These are phyloP conservation scores for Monosporascus sp. DNA, from an alignment of 2,329 filamentous ascomycete species.

Conservation along the genomic window DNA sequence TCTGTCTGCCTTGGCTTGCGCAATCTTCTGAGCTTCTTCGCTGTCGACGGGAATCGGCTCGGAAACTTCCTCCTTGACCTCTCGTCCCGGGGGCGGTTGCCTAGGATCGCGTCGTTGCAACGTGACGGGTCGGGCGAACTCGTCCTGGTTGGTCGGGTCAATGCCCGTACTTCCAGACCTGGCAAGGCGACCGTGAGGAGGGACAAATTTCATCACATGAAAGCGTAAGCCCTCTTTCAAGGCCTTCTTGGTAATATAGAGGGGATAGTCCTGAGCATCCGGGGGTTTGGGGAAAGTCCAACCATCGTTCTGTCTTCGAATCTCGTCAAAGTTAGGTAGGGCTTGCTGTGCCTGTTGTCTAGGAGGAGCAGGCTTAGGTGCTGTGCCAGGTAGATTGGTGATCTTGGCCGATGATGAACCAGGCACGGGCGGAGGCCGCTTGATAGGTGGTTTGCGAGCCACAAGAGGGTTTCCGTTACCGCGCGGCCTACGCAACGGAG, in stretches of 20 bases:
- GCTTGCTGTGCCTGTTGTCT: slow-evolving; percentile 21
- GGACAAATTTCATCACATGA: slow-evolving; percentile 75
- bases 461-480: slow-evolving; percentile 57
- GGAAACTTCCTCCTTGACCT: slow-evolving; percentile 55
- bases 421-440: slow-evolving; percentile 29
- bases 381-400: slow-evolving; percentile 6
- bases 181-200: slow-evolving; percentile 45
- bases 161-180: slow-evolving; percentile 52
- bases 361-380: slow-evolving; percentile 12
- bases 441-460: slow-evolving; percentile 49
- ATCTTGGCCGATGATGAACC: slow-evolving; percentile 22
- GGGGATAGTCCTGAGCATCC: slow-evolving; percentile 49
- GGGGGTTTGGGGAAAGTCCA: slow-evolving; percentile 51
- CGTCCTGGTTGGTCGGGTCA: slow-evolving; percentile 64
- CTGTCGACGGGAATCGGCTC: slow-evolving; percentile 44
- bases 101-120: slow-evolving; percentile 85
- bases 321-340: slow-evolving; percentile 33
- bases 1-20: slow-evolving; percentile 70
- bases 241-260: slow-evolving; percentile 78
- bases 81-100: slow-evolving; percentile 58
- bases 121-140: slow-evolving; percentile 84
- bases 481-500: slow-evolving; percentile 37
- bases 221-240: slow-evolving; percentile 75
- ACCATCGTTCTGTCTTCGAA: slow-evolving; percentile 46
- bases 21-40: slow-evolving; percentile 58